A percentile compares a stretch with the other conserved stretches of the same genome.
Evolutionary conservation across 805 yeast species (phyloP).

Genomic region (Tetrapisispora nanseiensis): DNA sequence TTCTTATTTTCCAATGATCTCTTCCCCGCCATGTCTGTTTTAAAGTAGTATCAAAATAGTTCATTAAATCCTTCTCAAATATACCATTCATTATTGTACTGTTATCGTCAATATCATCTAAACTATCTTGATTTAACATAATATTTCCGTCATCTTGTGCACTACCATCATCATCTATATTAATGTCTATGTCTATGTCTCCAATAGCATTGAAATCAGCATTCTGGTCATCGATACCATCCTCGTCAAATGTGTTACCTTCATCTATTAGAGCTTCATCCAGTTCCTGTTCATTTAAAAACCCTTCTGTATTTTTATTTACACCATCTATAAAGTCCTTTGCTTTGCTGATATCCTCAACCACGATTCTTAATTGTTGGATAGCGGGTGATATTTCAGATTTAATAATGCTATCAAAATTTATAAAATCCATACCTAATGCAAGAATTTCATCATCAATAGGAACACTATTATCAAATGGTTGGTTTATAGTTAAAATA

Average conservation of each 20-base stretch:
- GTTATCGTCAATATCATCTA: background rate
- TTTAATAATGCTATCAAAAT: conserved; percentile 23
- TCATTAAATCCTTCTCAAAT: conserved; percentile 57
- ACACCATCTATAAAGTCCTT: conserved; percentile 36
- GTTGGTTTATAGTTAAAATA: background rate
- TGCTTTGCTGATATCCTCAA: conserved; percentile 46
- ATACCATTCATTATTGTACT: conserved; percentile 21
- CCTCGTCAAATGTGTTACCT: conserved; percentile 14
- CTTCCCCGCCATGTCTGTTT: conserved; percentile 80
- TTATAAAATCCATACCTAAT: conserved; percentile 28
- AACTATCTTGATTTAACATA: background rate
- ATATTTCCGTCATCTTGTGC: background rate
- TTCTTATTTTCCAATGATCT: conserved; percentile 80
- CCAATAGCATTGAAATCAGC: conserved; percentile 11
- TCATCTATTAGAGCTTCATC: conserved; percentile 27
- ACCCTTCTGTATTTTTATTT: conserved; percentile 27
- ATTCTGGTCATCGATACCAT: conserved; percentile 11
- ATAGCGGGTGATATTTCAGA: conserved; percentile 62
- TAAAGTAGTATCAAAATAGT: conserved; percentile 70
- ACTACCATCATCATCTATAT: background rate
- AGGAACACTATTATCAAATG: background rate
- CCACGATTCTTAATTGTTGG: conserved; percentile 45
- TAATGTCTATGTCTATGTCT: conserved; percentile 3
- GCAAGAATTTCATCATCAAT: conserved; percentile 23
- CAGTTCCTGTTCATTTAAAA: conserved; percentile 24